phyloP scores from a whole-genome alignment of 2,329 filamentous ascomycete species.

The Penicillium sp. region DNA sequence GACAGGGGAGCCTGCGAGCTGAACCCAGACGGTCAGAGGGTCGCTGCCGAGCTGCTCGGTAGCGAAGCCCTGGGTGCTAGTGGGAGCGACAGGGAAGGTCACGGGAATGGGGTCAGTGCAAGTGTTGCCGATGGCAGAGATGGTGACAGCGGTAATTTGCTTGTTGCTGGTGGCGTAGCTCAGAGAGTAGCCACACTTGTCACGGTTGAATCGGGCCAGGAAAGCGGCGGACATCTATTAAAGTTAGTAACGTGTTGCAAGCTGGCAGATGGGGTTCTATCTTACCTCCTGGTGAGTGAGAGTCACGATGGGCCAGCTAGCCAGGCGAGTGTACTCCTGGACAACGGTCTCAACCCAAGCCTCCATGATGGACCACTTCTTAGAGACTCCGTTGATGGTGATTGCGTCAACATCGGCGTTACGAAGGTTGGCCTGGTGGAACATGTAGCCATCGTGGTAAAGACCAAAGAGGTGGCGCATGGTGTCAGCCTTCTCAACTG shows the following conservation, averaged over 20 bases:
- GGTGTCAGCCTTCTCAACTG: constrained; percentile 55
- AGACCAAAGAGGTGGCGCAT: constrained; percentile 60
- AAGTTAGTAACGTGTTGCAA: not conserved
- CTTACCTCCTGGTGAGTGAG: constrained; percentile 58
- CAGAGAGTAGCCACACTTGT: constrained; percentile 55
- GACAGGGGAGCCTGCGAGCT: constrained; percentile 48
- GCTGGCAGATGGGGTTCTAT: not conserved
- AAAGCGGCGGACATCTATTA: constrained; percentile 51
- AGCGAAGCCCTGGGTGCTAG: constrained; percentile 46
- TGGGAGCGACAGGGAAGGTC: constrained; percentile 53
- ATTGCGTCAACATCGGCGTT: constrained; percentile 51
- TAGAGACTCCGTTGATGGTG: constrained; percentile 52
- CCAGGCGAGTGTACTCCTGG: constrained; percentile 57
- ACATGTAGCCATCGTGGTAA: constrained; percentile 61
- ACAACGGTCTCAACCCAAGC: constrained; percentile 59
- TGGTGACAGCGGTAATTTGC: constrained; percentile 53
- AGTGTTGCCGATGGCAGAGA: constrained; percentile 52
- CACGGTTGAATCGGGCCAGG: constrained; percentile 55
- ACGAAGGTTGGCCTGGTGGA: constrained; percentile 65
- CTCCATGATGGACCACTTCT: constrained; percentile 56
- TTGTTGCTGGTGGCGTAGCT: constrained; percentile 48
- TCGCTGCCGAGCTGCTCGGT: constrained; percentile 59
- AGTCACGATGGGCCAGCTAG: constrained; percentile 57
- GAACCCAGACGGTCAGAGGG: constrained; percentile 55
- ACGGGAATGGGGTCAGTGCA: constrained; percentile 58